A percentile compares a stretch with the other conserved stretches of the same genome.
Conservation (phyloP, 164 flowering plant genomes). For the Vitis labrusca region DNA sequence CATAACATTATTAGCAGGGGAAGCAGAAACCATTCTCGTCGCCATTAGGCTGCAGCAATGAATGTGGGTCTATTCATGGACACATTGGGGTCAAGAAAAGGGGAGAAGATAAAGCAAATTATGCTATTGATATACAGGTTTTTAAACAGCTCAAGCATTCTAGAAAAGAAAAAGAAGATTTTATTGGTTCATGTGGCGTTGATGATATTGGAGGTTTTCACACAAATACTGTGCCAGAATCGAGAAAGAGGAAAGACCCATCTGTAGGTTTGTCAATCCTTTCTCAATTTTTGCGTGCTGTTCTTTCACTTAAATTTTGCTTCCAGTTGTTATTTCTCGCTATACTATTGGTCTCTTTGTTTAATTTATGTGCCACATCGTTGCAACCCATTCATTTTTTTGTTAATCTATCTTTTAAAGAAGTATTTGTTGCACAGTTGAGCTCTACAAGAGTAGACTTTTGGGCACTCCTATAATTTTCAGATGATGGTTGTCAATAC, state of each 20-base stretch:
- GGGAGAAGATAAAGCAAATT: conserved; percentile 13
- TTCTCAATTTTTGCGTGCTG: not conserved
- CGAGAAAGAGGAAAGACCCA: conserved; percentile 41
- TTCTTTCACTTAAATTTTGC: not conserved
- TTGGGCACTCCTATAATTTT: too few species aligned
- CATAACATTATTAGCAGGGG: conserved; percentile 30
- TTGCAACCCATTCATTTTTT: too few species aligned
- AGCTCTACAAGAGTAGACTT: too few species aligned
- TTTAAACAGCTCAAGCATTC: conserved; percentile 49
- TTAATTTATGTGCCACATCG: too few species aligned
- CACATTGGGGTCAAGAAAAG: conserved; percentile 16
- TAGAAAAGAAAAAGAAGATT: conserved; percentile 17
- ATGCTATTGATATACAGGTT: conserved; percentile 28
- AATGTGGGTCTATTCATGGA: conserved; percentile 13
- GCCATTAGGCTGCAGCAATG: conserved; percentile 14
- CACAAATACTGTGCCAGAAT: conserved; percentile 18
- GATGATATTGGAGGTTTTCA: conserved; percentile 14
- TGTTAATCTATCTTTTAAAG: too few species aligned
- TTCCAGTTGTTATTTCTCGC: not conserved
- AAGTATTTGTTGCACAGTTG: too few species aligned
- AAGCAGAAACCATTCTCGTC: conserved; percentile 43
- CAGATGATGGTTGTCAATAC: too few species aligned
- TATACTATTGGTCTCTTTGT: not conserved
- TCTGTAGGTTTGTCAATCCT: conserved; percentile 31
- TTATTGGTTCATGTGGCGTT: conserved; percentile 7